Evolutionary conservation across 2,329 filamentous ascomycete genomes (phyloP).

Genomic region (Penicillium sp.): DNA sequence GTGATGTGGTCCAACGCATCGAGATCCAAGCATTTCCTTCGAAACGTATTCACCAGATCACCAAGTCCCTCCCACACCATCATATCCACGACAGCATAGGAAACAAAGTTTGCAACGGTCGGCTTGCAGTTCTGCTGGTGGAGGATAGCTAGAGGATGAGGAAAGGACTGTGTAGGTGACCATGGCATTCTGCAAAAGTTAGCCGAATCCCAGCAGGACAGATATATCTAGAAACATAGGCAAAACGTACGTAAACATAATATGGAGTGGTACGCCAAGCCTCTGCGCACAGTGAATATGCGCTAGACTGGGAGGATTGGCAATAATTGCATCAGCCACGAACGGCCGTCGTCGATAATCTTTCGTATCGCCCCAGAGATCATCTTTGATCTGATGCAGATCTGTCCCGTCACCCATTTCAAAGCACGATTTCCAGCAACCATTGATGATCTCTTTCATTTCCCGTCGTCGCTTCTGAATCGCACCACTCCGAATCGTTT

Average conservation of each 20-base stretch:
- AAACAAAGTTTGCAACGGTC: constrained; percentile 77
- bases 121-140: constrained; percentile 72
- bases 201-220: neutral
- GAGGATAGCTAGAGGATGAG: constrained; percentile 82
- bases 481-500: constrained; percentile 73
- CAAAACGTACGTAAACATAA: constrained; percentile 78
- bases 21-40: constrained; percentile 70
- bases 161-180: constrained; percentile 81
- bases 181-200: constrained; percentile 69
- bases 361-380: constrained; percentile 33
- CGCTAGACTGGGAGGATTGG: constrained; percentile 76
- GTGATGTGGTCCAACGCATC: constrained; percentile 77
- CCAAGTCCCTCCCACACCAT: constrained; percentile 91
- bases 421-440: constrained; percentile 83
- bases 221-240: too few species aligned
- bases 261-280: constrained; percentile 71
- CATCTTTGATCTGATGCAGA: constrained; percentile 54
- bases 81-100: constrained; percentile 83
- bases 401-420: constrained; percentile 69
- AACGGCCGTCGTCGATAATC: constrained; percentile 62
- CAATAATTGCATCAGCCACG: constrained; percentile 84
- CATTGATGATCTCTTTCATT: constrained; percentile 77
- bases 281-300: constrained; percentile 79
- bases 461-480: constrained; percentile 71
- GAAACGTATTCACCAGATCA: constrained; percentile 86